Percentiles rank a stretch among this genome's conserved stretches.
These are phyloP conservation scores for Aspergillus latus DNA, from an alignment of 2,329 filamentous ascomycete species.

Conservation along the genomic window DNA sequence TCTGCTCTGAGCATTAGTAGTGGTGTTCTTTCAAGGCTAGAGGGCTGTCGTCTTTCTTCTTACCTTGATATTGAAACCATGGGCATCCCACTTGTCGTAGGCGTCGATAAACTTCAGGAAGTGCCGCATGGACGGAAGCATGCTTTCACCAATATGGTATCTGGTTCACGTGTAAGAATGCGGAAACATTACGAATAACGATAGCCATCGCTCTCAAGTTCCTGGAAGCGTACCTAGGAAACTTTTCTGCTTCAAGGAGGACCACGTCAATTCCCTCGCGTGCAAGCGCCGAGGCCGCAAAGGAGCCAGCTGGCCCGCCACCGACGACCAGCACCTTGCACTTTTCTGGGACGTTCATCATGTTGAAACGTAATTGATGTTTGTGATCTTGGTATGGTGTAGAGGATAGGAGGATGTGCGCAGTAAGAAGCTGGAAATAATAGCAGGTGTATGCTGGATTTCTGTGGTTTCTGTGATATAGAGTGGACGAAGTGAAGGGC, in stretches of 20 bases:
- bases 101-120: constrained; percentile 49
- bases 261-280: constrained; percentile 4
- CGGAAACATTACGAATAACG: not conserved
- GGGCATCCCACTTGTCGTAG: constrained; percentile 24
- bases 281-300: not conserved
- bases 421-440: too few relatives aligned
- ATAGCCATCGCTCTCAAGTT: not conserved
- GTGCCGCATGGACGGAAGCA: constrained; percentile 42
- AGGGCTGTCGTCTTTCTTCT: not conserved
- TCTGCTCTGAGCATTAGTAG: not conserved
- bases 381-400: too few relatives aligned
- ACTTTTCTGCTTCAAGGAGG: constrained; percentile 2
- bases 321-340: not conserved
- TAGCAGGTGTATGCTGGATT: too few relatives aligned
- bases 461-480: too few relatives aligned
- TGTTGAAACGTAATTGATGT: not conserved
- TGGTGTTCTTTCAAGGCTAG: not conserved
- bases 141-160: constrained; percentile 42
- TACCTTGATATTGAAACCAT: constrained; percentile 6
- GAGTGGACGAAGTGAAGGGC: too few relatives aligned
- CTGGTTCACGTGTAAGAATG: constrained; percentile 14
- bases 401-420: too few relatives aligned
- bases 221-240: constrained; percentile 21
- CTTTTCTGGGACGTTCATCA: not conserved
- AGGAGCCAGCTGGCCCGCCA: constrained; percentile 3